Conservation (phyloP, 2,329 filamentous ascomycete species). For the Ceratocystiopsis sp. region DNA sequence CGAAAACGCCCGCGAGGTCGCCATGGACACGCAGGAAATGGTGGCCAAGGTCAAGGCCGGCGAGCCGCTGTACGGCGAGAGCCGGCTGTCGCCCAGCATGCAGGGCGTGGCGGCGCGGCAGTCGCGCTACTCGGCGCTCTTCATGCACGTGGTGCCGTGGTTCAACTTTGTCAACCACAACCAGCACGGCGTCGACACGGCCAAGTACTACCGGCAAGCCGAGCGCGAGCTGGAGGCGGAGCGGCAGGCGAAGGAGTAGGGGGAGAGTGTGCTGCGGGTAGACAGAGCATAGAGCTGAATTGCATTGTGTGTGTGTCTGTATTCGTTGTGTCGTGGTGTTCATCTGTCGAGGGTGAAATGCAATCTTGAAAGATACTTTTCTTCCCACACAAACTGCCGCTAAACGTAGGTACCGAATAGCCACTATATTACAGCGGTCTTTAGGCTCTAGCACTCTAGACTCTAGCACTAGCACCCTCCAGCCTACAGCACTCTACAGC, state of each 20-base stretch:
- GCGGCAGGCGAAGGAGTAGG: slow-evolving; percentile 11
- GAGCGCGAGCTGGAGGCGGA: slow-evolving; percentile 86
- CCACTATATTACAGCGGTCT: too few relatives aligned
- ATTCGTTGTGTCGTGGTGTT: too few relatives aligned
- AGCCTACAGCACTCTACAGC: too few relatives aligned
- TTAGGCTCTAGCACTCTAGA: too few relatives aligned
- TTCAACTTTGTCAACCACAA: slow-evolving; percentile 97
- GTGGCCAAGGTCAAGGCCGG: slow-evolving; percentile 88
- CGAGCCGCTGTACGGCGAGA: slow-evolving; percentile 74
- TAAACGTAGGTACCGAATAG: too few relatives aligned
- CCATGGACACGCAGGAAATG: slow-evolving; percentile 98
- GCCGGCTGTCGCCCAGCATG: slow-evolving; percentile 65
- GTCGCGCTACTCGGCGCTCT: slow-evolving; percentile 76
- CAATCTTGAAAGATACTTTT: too few relatives aligned
- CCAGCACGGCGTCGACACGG: slow-evolving; percentile 90
- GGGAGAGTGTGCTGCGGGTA: too few relatives aligned
- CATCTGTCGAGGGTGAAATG: too few relatives aligned
- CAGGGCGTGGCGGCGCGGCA: slow-evolving; percentile 87
- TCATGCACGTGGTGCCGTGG: slow-evolving; percentile 77
- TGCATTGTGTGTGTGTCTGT: too few relatives aligned
- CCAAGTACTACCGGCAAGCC: slow-evolving; percentile 94
- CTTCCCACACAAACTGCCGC: too few relatives aligned
- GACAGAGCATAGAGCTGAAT: too few relatives aligned
- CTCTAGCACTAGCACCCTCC: too few relatives aligned
- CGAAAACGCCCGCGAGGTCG: slow-evolving; percentile 80